Conservation (phyloP, 1,284 basidiomycete species). For the Xanthoconium separans region DNA sequence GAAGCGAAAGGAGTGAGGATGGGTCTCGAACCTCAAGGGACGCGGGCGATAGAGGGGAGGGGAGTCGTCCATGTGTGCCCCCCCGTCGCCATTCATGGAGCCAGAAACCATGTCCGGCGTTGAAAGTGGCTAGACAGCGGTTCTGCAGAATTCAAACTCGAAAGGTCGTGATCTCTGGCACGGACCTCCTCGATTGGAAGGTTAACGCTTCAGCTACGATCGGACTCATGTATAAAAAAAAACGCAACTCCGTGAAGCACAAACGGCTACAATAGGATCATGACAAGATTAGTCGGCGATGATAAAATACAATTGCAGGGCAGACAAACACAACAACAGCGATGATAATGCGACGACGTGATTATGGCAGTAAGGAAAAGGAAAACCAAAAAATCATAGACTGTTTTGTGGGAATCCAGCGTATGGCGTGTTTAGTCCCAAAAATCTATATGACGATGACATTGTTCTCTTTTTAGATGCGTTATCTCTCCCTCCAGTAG, state of each 20-base stretch:
- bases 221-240: neutral
- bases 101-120: neutral
- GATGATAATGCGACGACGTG: constrained; percentile 13
- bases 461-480: constrained; percentile 10
- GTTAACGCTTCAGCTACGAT: constrained; percentile 3
- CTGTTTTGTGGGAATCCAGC: constrained; percentile 1
- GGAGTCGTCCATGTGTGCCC: neutral
- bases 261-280: constrained; percentile 1
- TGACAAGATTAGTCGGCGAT: constrained; percentile 12
- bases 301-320: constrained; percentile 22
- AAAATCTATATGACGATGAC: constrained; percentile 19
- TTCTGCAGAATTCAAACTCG: constrained; percentile 1
- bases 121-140: neutral
- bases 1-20: constrained; percentile 3
- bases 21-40: constrained; percentile 10
- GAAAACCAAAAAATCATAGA: neutral
- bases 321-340: constrained; percentile 11
- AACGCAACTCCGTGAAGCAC: constrained; percentile 25
- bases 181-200: constrained; percentile 19
- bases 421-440: constrained; percentile 13
- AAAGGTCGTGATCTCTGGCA: constrained; percentile 12
- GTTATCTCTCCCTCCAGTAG: constrained; percentile 30
- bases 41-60: constrained; percentile 3
- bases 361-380: constrained; percentile 3
- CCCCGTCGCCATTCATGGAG: constrained; percentile 7